Conservation (phyloP, 2,329 filamentous ascomycete genomes). For the Furcasterigmium furcatum region DNA sequence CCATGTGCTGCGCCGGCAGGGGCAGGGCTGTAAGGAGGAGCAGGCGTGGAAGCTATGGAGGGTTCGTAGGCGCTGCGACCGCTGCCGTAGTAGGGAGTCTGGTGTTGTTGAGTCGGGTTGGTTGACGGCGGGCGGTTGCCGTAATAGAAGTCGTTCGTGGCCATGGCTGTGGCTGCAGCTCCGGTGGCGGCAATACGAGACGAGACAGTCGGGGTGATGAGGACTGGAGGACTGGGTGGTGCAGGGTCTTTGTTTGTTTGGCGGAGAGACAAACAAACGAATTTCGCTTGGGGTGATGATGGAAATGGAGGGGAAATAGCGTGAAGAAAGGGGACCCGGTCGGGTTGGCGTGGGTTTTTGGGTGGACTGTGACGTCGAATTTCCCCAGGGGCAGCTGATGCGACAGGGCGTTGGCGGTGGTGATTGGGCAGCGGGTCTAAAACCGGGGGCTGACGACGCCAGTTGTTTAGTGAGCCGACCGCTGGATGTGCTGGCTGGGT, state of each 20-base stretch:
- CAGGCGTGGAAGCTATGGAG: conserved; percentile 33
- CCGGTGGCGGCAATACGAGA: not conserved
- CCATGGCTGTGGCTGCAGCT: conserved; percentile 40
- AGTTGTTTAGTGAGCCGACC: no score
- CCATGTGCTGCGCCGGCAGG: conserved; percentile 5
- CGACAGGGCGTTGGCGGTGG: no score
- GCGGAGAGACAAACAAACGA: conserved; percentile 1
- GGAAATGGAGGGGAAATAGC: conserved; percentile 1
- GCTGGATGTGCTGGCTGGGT: no score
- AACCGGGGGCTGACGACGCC: no score
- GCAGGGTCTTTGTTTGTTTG: conserved; percentile 1
- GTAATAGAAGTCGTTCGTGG: conserved; percentile 63
- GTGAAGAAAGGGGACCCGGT: conserved; percentile 2
- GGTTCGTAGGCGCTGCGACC: conserved; percentile 33
- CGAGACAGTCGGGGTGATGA: not conserved
- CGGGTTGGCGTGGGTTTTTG: not conserved
- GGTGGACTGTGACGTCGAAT: not conserved
- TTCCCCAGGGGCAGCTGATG: not conserved
- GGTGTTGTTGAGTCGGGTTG: conserved; percentile 28
- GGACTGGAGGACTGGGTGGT: conserved; percentile 5
- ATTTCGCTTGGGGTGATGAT: conserved; percentile 9
- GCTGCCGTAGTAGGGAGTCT: conserved; percentile 37
- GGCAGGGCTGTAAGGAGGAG: conserved; percentile 28
- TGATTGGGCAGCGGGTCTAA: no score
- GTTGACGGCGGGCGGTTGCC: conserved; percentile 34